phyloP scores from a whole-genome alignment of 345 rosid species.

The Citrus hindsii region DNA sequence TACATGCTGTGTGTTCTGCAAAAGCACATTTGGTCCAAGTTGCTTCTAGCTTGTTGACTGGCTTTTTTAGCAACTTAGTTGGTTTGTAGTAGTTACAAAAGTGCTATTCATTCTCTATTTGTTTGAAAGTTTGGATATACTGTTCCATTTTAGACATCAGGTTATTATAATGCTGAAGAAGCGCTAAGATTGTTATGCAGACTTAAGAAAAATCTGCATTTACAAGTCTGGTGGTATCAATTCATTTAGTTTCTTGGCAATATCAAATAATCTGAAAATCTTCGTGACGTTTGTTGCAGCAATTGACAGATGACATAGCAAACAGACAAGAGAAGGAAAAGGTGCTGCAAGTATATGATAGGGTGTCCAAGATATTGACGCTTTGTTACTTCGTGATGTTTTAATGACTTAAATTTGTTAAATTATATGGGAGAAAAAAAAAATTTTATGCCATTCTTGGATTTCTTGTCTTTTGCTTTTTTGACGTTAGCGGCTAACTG shows the following conservation, averaged over 20 bases:
- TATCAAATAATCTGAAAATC: not conserved
- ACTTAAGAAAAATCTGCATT: not conserved
- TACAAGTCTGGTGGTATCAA: not conserved
- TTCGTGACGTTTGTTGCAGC: not conserved
- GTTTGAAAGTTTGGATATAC: not conserved
- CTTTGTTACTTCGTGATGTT: not conserved
- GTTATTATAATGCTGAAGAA: not conserved
- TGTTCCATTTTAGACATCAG: not conserved
- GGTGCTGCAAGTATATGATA: not conserved
- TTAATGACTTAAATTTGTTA: not conserved
- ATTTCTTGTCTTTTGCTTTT: not conserved
- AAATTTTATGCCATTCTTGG: not conserved
- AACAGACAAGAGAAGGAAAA: not conserved
- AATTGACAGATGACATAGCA: not conserved
- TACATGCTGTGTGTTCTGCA: not conserved
- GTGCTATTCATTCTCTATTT: constrained; percentile 10
- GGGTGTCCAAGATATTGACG: not conserved
- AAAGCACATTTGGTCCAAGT: constrained; percentile 4
- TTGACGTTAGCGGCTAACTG: not conserved
- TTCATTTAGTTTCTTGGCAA: not conserved
- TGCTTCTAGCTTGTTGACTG: constrained; percentile 2
- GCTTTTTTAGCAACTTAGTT: not conserved
- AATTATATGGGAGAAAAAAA: not conserved
- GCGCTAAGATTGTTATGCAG: not conserved
- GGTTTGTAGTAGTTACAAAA: constrained; percentile 4